phyloP scores from a whole-genome alignment of 2,329 filamentous ascomycete species.

The Pseudogymnoascus sp. region DNA sequence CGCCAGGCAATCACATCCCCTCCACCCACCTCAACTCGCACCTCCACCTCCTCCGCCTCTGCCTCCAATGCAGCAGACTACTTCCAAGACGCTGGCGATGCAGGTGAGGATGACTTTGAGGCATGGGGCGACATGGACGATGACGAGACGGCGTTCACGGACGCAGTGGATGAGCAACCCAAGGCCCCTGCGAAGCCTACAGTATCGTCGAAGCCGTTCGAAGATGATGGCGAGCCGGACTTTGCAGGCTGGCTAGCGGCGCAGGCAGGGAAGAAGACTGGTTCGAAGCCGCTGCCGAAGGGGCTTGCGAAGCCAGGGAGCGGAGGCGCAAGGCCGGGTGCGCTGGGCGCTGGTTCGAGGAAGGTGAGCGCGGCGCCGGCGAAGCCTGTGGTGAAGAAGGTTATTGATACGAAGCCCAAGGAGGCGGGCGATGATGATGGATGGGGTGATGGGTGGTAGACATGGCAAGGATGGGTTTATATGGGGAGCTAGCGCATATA shows the following conservation, averaged over 20 bases:
- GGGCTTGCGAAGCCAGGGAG: constrained; percentile 58
- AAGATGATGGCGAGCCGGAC: constrained; percentile 83
- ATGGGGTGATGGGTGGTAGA: constrained; percentile 59
- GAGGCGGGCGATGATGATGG: constrained; percentile 47
- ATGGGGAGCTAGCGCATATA: neutral
- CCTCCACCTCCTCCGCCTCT: constrained; percentile 39
- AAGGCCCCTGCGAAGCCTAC: constrained; percentile 17
- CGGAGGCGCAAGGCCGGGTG: constrained; percentile 31
- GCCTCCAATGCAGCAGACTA: constrained; percentile 39
- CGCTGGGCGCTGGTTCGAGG: constrained; percentile 23
- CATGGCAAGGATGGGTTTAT: neutral
- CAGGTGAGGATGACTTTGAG: constrained; percentile 53
- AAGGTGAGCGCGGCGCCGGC: constrained; percentile 18
- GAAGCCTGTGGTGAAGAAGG: constrained; percentile 47
- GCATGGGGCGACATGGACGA: constrained; percentile 65
- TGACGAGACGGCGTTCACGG: constrained; percentile 44
- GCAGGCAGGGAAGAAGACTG: constrained; percentile 57
- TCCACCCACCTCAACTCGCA: constrained; percentile 35
- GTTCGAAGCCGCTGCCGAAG: constrained; percentile 66
- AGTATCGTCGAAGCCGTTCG: constrained; percentile 47
- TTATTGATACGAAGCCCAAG: constrained; percentile 62
- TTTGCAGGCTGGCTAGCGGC: constrained; percentile 93
- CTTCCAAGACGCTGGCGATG: constrained; percentile 47
- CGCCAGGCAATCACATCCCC: constrained; percentile 51
- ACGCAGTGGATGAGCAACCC: constrained; percentile 19